A percentile compares a stretch with the other conserved stretches of the same genome.
Evolutionary conservation across 495 filamentous ascomycete species (phyloP).

Genomic region (Pyrenula massariospora): DNA sequence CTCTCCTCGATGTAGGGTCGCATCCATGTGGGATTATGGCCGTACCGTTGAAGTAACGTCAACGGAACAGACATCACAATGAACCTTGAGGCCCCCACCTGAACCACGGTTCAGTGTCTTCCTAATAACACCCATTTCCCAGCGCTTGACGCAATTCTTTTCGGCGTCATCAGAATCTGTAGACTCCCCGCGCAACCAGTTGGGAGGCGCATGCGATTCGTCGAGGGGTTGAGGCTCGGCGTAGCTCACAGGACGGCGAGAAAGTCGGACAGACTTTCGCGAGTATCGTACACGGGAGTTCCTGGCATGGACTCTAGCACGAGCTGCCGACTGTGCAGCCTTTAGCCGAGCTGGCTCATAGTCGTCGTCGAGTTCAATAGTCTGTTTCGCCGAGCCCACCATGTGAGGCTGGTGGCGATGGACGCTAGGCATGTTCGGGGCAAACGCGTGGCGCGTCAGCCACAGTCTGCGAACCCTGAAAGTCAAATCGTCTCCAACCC

Average conservation of each 20-base stretch:
- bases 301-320: neutral
- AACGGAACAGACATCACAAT: conserved; percentile 89
- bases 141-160: conserved; percentile 27
- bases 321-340: neutral
- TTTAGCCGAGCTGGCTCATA: neutral
- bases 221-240: neutral
- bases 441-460: neutral
- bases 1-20: neutral
- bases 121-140: conserved; percentile 88
- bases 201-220: neutral
- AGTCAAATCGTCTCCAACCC: neutral
- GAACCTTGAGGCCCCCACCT: conserved; percentile 87
- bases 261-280: neutral
- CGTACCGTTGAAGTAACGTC: conserved; percentile 92
- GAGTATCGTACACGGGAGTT: neutral
- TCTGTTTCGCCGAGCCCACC: neutral
- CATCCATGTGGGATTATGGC: conserved; percentile 2
- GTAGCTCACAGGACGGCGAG: neutral
- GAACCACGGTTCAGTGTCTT: conserved; percentile 89
- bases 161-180: conserved; percentile 25
- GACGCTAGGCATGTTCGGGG: neutral
- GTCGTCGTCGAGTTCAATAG: neutral
- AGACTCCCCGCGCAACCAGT: neutral
- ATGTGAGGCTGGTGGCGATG: neutral
- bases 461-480: neutral